A percentile compares a stretch with the other conserved stretches of the same genome.
Conservation (phyloP, 2,329 filamentous ascomycete genomes). For the Orbilia brochopaga region DNA sequence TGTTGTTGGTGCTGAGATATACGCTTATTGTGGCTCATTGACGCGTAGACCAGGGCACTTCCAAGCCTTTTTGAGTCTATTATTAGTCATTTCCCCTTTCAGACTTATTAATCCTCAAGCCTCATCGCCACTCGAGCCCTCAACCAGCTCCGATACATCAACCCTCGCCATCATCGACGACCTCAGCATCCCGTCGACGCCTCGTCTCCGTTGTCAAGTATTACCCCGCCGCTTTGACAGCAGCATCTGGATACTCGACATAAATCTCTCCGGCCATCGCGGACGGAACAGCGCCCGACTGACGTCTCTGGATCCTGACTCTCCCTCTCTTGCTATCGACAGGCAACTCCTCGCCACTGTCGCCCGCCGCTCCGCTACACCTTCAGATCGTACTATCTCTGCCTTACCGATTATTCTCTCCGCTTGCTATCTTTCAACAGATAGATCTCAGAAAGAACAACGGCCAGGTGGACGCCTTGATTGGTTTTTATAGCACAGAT, state of each 20-base stretch:
- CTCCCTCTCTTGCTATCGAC: slow-evolving; percentile 3
- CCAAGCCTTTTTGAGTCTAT: slow-evolving; percentile 13
- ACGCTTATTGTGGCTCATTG: background rate
- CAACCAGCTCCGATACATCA: slow-evolving; percentile 30
- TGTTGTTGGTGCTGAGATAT: slow-evolving; percentile 7
- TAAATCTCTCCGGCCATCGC: slow-evolving; percentile 10
- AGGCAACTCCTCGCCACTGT: slow-evolving; percentile 7
- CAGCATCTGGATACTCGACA: slow-evolving; percentile 34
- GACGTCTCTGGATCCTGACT: slow-evolving; percentile 31
- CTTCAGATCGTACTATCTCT: slow-evolving; percentile 50
- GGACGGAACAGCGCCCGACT: slow-evolving; percentile 22
- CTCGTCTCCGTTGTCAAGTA: slow-evolving; percentile 25
- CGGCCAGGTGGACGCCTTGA: slow-evolving; percentile 49
- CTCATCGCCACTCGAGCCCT: slow-evolving; percentile 20
- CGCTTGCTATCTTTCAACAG: slow-evolving; percentile 25
- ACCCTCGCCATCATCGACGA: slow-evolving; percentile 27
- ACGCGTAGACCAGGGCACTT: slow-evolving; percentile 18
- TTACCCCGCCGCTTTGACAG: slow-evolving; percentile 45
- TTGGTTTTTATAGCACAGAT: slow-evolving; percentile 47
- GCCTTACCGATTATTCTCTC: slow-evolving; percentile 26
- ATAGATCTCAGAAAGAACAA: slow-evolving; percentile 36
- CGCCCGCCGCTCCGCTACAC: slow-evolving; percentile 17
- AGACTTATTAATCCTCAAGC: slow-evolving; percentile 24
- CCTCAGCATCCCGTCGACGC: slow-evolving; percentile 26
- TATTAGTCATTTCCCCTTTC: slow-evolving; percentile 37